Base-by-base conservation (phyloP, 129 eudicot species). In the Flaveria linearis region DNA sequence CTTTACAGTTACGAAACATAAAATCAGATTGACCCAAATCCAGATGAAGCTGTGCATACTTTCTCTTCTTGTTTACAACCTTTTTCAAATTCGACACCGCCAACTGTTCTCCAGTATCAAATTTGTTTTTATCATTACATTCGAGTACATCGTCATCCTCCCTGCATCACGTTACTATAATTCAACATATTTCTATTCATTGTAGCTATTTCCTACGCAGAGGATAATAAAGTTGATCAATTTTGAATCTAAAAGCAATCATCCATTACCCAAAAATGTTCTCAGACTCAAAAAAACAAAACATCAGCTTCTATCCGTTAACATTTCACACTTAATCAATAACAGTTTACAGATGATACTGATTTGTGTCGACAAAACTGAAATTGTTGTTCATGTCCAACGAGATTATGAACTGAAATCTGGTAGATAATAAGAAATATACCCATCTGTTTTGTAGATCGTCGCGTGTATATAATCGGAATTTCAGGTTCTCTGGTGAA, bases 1-100 rank as follows among this genome's bases (percentile, higher is more conserved):
- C 73, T 43, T 67, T 78, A 81, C 98, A 90, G 7, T 88, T 86
- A 60, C 79, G 96, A 41, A 88, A 78, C 16, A 88, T 79, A 85
- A 88, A 90, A 80, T 92, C 88, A 73, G 97, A 89, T 30, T 92
- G 96, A 46, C 97, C 96, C 70, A 92, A 72, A 49, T 89, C 90
- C 76, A 89, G 71, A 80, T 90, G 90, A 39, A 86, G 80, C 73
- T 92, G 96, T 9, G 88, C 95, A 73, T 90, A 90, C 61, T 76
- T 92, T 39, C 90, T 90, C 69, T 92, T 92, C 86, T 86, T 90
- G 80, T 88, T 82, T 71, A 81, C 51, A 64, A 82, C 81, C 68
- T 78, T 85, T 28, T 76, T 60, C 0, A 81, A 61, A 23, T 78
- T 65, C 0, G 49, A 41, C 23, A 70, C 76, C n/a, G 78, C 30